phyloP scores from a whole-genome alignment of 2,329 filamentous ascomycete species.

The Hymenoscyphus infarciens region DNA sequence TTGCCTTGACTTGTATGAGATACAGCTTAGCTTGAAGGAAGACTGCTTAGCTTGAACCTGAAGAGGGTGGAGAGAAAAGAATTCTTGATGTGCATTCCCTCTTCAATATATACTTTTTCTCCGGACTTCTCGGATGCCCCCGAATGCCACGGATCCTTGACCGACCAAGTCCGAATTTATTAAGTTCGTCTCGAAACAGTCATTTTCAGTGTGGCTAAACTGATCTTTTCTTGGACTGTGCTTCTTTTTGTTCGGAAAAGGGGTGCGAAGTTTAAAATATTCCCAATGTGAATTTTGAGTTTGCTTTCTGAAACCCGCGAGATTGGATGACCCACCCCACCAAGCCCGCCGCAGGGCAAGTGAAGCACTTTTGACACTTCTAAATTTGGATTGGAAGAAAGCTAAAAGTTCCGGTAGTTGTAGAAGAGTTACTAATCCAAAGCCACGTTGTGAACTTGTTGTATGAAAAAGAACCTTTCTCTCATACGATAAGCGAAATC shows the following conservation, averaged over 20 bases:
- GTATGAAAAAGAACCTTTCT: no score
- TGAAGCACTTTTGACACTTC: no score
- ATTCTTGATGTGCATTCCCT: neutral
- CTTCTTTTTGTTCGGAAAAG: neutral
- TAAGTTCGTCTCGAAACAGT: neutral
- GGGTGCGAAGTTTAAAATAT: neutral
- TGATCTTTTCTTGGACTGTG: neutral
- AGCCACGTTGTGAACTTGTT: no score
- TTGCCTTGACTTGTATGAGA: neutral
- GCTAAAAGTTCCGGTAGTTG: no score
- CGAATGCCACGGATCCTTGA: neutral
- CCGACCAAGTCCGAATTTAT: neutral
- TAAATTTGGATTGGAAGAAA: no score
- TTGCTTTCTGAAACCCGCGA: neutral
- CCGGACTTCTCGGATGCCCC: neutral
- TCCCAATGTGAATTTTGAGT: neutral
- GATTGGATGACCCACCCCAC: no score
- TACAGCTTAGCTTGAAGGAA: neutral
- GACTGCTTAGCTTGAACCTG: neutral
- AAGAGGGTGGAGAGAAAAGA: neutral
- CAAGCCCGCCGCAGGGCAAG: no score
- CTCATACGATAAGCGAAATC: no score
- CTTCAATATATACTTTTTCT: neutral
- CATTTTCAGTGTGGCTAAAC: neutral
- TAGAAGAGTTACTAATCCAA: no score